These are phyloP conservation scores for Nakataea oryzae DNA, from an alignment of 2,329 filamentous ascomycete genomes.

Conservation along the genomic window DNA sequence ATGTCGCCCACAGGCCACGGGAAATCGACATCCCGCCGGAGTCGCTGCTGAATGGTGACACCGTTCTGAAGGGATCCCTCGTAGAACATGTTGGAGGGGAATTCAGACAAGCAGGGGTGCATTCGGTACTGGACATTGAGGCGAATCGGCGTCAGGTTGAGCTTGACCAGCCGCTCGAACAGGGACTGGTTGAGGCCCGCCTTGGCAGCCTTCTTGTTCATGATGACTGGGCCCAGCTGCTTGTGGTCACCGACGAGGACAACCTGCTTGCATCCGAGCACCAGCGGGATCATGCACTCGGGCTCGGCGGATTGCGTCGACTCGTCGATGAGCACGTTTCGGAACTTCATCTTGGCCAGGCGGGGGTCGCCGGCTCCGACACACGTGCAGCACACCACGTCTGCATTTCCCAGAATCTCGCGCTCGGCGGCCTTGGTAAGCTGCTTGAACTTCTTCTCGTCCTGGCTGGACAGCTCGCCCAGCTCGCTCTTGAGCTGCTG, in stretches of 20 bases:
- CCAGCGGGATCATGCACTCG: constrained; percentile 96
- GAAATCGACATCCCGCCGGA: constrained; percentile 91
- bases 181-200: constrained; percentile 96
- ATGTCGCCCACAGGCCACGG: constrained; percentile 91
- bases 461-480: constrained; percentile 84
- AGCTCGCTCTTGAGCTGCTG: constrained; percentile 86
- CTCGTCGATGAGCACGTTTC: constrained; percentile 95
- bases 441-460: constrained; percentile 98
- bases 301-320: constrained; percentile 97
- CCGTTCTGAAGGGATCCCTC: constrained; percentile 95
- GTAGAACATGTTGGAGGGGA: constrained; percentile 99
- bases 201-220: constrained; percentile 99
- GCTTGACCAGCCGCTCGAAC: constrained; percentile 88
- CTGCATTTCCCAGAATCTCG: constrained; percentile 88
- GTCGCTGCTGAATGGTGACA: constrained; percentile 77
- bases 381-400: constrained; percentile 98
- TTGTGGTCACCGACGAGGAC: constrained; percentile 98
- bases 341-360: constrained; percentile 94
- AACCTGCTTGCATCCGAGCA: constrained; percentile 95
- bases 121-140: constrained; percentile 98
- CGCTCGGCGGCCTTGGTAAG: constrained; percentile 88
- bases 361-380: constrained; percentile 95
- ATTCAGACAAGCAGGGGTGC: constrained; percentile 95
- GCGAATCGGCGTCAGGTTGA: constrained; percentile 83
- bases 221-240: constrained; percentile 94